Conservation (phyloP, 805 yeast genomes). For the Kazachstania kunashirensis region DNA sequence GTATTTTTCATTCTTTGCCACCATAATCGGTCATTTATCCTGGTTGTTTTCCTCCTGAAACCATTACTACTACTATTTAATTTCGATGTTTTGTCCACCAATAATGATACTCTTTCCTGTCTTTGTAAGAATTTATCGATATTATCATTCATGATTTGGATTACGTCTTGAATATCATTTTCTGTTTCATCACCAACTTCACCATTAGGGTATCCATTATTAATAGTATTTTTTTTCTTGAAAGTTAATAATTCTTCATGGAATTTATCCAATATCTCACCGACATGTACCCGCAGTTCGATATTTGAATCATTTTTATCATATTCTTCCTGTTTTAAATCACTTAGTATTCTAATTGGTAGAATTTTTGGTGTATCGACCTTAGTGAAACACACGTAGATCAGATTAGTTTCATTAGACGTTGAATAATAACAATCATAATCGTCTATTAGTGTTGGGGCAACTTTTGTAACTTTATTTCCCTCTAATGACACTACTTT, state of each 20-base stretch:
- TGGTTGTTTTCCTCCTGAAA: conserved; percentile 59
- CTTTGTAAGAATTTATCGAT: conserved; percentile 48
- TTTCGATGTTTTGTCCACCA: conserved; percentile 72
- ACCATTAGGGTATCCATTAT: not conserved
- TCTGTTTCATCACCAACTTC: conserved; percentile 19
- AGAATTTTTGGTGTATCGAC: conserved; percentile 23
- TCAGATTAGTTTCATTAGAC: conserved; percentile 7
- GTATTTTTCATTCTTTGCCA: conserved; percentile 41
- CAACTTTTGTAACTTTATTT: conserved; percentile 28
- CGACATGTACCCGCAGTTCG: conserved; percentile 18
- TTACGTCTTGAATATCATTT: conserved; percentile 24
- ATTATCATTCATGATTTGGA: conserved; percentile 31
- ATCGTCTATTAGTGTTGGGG: conserved; percentile 24
- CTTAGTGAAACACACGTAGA: conserved; percentile 22
- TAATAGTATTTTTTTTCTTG: conserved; percentile 5
- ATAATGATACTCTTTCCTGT: conserved; percentile 62
- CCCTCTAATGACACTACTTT: conserved; percentile 25
- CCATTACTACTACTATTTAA: conserved; percentile 57
- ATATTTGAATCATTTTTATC: conserved; percentile 16
- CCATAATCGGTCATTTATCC: conserved; percentile 61
- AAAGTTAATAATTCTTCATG: conserved; percentile 23
- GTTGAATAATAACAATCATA: conserved; percentile 30
- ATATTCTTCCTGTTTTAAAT: conserved; percentile 18
- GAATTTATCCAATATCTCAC: conserved; percentile 21
- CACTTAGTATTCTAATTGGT: conserved; percentile 27